Base-by-base conservation (phyloP, 208 protist species). In the Blastocrithidia nonstop region DNA sequence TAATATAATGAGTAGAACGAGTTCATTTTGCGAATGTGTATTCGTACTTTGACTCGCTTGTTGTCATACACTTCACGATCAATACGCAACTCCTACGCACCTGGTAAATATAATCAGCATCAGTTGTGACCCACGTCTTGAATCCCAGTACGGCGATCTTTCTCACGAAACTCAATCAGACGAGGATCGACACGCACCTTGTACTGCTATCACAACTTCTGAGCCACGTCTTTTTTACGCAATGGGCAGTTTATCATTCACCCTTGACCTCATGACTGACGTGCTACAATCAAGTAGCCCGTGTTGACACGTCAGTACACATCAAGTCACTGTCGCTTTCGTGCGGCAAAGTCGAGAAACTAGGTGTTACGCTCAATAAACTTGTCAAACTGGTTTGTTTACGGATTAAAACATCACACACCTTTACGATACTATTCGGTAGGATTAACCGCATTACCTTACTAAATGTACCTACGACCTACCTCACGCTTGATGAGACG, bases 131-230 rank as follows among this genome's bases (percentile, higher is more conserved):
- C 85, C 38, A 93, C 48, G 1, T 93, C 77, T 41, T 93, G 78
- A 51, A 93, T 93, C 2, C 85, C 85, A 0, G 80, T 88, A n/a
- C 67, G 73, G 13, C 78, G 60, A 36, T 93, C 85, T 50, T 87
- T 84, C 49, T 90, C 78, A 15, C 85, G 72, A 39, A 93, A 75
- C 44, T 93, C 85, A 39, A 93, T 79, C 11, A 93, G 66, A 1
- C 75, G 50, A 1, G 80, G 80, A 31, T 93, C 85, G 0, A 93
- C 50, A 21, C 85, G 76, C 17, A 93, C 85, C 55, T 88, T 88
- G 58, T 90, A 90, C 70, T 93, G 85, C 63, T 93, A 77, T 81
- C 85, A 93, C 57, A 93, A 66, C 53, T 93, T 93, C 66, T 93
- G 85, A 15, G 77, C 59, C 28, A 93, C 58, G 41, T 93, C 85